Evolutionary conservation across 2,329 filamentous ascomycete genomes (phyloP), one percentile per base, ranked within the genome.

Genomic region (Penicillium palitans): DNA sequence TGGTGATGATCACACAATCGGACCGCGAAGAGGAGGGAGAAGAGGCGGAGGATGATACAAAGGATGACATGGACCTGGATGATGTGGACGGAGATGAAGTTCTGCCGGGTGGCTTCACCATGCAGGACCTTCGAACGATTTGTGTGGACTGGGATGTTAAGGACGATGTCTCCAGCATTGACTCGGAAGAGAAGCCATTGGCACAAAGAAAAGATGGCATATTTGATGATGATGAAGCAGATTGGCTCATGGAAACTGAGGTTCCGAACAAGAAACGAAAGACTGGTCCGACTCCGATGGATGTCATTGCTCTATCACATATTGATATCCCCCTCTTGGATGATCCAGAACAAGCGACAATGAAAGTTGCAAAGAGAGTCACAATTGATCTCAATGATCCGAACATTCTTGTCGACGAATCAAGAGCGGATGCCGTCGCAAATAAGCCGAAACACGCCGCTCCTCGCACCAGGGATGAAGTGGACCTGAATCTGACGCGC

Each of bases 341-440:
- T 69, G 86, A 96, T 61, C 95, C 93, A 17, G 87, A 93, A 68
- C 81, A 84, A 57, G 84, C 86, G 6, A 92, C 90, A 1, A 81
- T 87, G 15, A 86, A 86, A 64, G 83, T 92, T 44, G 87, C 90
- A 3, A 93, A 91, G 74, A 87, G 87, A 45, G 89, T 96, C 25
- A 85, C 88, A 1, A 81, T 99, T 52, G 93, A 98, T 68, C 83
- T 95, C 74, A 93, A 92, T 66, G 95, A 99, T 70, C 90, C 93
- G 1, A 84, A 91, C 67, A 84, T 99, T 5, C 83, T 99, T 2
- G 81, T 98, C 21, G 91, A 97, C 68, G 86, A 92, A 44, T 83
- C 87, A 47, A 87, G 91, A 45, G 82, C 84, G 19, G 85, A 87
- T 63, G 81, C 83, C 29, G 80, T 83, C 12, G 77, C 83, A 19